Base-by-base conservation (phyloP, 345 rosid species). In the Populus simonii region DNA sequence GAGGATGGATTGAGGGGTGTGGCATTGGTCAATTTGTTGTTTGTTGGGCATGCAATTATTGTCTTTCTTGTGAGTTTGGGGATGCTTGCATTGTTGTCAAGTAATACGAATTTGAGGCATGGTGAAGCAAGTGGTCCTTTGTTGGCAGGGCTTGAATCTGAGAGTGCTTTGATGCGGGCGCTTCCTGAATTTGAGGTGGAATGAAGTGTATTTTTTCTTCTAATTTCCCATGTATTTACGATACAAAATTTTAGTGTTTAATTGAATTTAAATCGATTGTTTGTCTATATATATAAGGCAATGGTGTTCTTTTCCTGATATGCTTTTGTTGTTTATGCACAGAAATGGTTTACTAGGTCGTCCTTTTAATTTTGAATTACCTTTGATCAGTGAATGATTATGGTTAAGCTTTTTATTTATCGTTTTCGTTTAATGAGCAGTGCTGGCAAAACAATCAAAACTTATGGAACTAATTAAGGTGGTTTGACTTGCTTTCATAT, bases 1-100 rank as follows among this genome's bases (percentile, higher is more conserved):
- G 90, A 85, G 73, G 91, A 90, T 82, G 83, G 82, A 36, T 71
- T 84, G 47, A 88, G 92, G 79, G 94, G 84, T 36, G 83, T 83
- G 47, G 90, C 90, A 47, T 70, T 90, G 89, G 78, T 86, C 69
- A 85, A 84, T 79, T 80, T 90, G 77, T 76, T 89, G 80, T 90
- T 90, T 88, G 78, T 76, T 76, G 82, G 71, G 27, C 89, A 90
- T 72, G 85, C 85, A n/a, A 84, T 82, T 61, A 82, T 74, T 76
- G 83, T 89, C 17, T 66, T 83, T 59, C 73, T 86, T 67, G 57
- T 78, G 25, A 45, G 90, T 68, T 78, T 86, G 25, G 76, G 80
- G 59, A 45, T 83, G 27, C 80, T 83, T 29, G 90, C 84, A 6
- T 66, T 85, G 70, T 62, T 84, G 79, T 85, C 89, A 16, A 83